Evolutionary conservation across 2,329 filamentous ascomycete species (phyloP).

Genomic region (Cordyceps cateniannulata): DNA sequence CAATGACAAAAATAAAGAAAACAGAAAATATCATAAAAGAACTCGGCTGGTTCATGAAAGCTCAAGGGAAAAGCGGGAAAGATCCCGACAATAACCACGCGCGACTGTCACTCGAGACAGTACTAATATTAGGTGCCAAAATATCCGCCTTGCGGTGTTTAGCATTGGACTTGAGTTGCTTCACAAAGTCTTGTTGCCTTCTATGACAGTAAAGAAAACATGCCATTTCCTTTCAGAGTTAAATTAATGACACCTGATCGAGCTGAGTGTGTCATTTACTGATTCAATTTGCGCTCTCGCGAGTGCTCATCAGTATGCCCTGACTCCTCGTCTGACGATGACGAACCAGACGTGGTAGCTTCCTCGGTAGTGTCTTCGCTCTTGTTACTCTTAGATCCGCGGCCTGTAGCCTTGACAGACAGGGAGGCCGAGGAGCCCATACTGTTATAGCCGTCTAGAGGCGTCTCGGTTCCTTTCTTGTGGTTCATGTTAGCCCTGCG

Average conservation of each 20-base stretch:
- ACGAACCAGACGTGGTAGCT: slow-evolving; percentile 20
- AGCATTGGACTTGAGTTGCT: slow-evolving; percentile 6
- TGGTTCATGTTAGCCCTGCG: slow-evolving; percentile 43
- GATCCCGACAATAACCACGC: not conserved
- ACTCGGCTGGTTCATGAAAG: not conserved
- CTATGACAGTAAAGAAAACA: slow-evolving; percentile 5
- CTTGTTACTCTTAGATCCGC: slow-evolving; percentile 25
- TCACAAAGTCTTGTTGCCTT: slow-evolving; percentile 6
- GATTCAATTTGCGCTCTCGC: slow-evolving; percentile 16
- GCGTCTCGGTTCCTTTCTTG: slow-evolving; percentile 33
- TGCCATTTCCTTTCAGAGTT: not conserved
- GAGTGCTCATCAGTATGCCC: slow-evolving; percentile 26
- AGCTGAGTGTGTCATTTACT: not conserved
- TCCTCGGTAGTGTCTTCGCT: slow-evolving; percentile 24
- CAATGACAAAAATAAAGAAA: not conserved
- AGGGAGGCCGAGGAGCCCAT: slow-evolving; percentile 39
- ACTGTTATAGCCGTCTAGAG: slow-evolving; percentile 40
- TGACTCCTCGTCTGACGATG: slow-evolving; percentile 33
- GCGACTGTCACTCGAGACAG: not conserved
- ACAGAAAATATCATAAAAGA: not conserved
- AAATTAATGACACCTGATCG: not conserved
- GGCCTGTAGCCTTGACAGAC: slow-evolving; percentile 24
- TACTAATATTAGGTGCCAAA: slow-evolving; percentile 7
- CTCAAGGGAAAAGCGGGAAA: not conserved
- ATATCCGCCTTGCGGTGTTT: not conserved